Percentiles rank a stretch among this genome's conserved stretches.
phyloP scores from a whole-genome alignment of 2,329 filamentous ascomycete genomes.

The Hypoxylon sp. region DNA sequence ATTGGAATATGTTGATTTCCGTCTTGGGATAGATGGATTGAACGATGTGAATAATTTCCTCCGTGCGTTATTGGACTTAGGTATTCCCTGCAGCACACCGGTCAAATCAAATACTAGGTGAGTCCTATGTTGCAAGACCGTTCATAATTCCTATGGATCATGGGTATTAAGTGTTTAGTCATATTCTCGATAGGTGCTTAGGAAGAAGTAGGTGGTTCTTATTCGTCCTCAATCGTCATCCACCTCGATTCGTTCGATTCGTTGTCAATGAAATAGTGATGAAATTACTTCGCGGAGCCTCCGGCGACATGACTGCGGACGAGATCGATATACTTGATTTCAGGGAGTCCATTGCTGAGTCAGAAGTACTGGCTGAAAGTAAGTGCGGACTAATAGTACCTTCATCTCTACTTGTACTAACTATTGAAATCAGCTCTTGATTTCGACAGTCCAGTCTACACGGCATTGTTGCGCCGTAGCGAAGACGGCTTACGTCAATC shows the following conservation, averaged over 20 bases:
- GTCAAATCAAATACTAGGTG: background rate
- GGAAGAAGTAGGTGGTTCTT: background rate
- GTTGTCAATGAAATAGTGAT: background rate
- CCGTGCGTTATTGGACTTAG: background rate
- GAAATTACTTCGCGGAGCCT: background rate
- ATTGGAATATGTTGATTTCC: background rate
- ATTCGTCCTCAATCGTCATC: no score
- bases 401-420: background rate
- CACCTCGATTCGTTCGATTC: background rate
- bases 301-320: background rate
- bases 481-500: background rate
- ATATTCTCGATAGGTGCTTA: background rate
- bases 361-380: background rate
- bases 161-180: no score
- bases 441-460: background rate
- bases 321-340: background rate
- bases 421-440: background rate
- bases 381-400: background rate
- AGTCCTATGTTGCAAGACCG: background rate
- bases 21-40: background rate
- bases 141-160: no score
- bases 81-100: background rate
- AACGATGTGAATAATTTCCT: background rate
- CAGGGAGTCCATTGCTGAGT: background rate
- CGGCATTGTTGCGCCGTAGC: background rate